Evolutionary conservation across 164 flowering plant genomes (phyloP).

Genomic region (Berberis vulgaris): DNA sequence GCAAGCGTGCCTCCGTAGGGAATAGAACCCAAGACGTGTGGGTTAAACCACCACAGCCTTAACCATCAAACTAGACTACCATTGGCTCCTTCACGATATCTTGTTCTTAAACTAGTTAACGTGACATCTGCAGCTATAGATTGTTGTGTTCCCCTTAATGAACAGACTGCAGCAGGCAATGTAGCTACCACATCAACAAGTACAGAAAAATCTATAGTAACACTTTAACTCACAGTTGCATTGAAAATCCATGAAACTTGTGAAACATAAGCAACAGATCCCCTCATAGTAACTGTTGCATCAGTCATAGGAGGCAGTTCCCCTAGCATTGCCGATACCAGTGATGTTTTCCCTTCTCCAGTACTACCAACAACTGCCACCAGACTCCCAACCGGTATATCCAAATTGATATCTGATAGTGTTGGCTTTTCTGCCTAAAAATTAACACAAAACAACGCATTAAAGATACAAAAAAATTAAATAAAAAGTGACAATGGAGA

Average conservation of each 20-base stretch:
- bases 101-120: background rate
- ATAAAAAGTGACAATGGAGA: too few relatives aligned
- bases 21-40: too few relatives aligned
- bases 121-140: background rate
- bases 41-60: too few relatives aligned
- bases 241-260: constrained; percentile 99
- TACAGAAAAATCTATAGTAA: background rate
- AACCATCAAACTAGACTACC: too few relatives aligned
- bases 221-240: constrained; percentile 68
- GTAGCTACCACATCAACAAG: background rate
- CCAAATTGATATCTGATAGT: constrained; percentile 74
- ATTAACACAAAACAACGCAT: background rate
- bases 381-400: constrained; percentile 77
- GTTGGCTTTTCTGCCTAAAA: constrained; percentile 81
- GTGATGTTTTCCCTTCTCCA: constrained; percentile 97
- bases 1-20: too few relatives aligned
- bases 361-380: constrained; percentile 96
- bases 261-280: constrained; percentile 91
- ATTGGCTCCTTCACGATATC: too few relatives aligned
- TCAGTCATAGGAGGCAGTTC: constrained; percentile 68
- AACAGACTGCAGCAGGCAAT: background rate
- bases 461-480: background rate
- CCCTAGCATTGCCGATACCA: constrained; percentile 96
- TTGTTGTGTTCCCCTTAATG: background rate
- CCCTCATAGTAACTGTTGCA: constrained; percentile 63